A percentile compares a stretch with the other conserved stretches of the same genome.
Conservation (phyloP, 192 early-diverging fungal genomes). For the Podila epicladia region DNA sequence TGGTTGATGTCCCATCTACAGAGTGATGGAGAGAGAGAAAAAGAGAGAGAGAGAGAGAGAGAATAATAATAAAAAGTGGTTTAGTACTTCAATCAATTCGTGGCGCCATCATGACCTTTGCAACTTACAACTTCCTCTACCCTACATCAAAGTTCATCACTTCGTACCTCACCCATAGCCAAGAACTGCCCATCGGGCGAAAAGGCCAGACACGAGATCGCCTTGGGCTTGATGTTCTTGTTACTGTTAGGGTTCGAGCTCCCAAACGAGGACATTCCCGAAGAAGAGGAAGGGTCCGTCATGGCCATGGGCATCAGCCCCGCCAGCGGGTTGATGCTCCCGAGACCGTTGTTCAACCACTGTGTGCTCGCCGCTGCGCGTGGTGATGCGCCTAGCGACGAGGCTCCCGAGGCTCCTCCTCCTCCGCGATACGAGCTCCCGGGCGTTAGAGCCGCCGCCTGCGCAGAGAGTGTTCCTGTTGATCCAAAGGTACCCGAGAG, state of each 20-base stretch:
- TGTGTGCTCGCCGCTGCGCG: slow-evolving; percentile 14
- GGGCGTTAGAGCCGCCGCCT: not conserved
- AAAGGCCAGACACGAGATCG: slow-evolving; percentile 78
- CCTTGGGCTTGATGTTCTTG: slow-evolving; percentile 62
- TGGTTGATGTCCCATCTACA: slow-evolving; percentile 81
- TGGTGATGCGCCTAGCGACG: slow-evolving; percentile 25
- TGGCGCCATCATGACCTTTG: too few species aligned
- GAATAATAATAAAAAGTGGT: too few species aligned
- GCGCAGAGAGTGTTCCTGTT: slow-evolving; percentile 5
- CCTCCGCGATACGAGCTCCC: not conserved
- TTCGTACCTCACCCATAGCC: slow-evolving; percentile 78
- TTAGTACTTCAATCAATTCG: too few species aligned
- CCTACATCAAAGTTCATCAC: not conserved
- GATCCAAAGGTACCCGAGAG: slow-evolving; percentile 2
- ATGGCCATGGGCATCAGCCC: slow-evolving; percentile 47
- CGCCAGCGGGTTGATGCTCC: slow-evolving; percentile 37
- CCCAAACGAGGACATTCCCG: slow-evolving; percentile 16
- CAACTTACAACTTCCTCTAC: not conserved
- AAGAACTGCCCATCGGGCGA: slow-evolving; percentile 74
- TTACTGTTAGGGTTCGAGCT: slow-evolving; percentile 29
- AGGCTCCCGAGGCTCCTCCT: not conserved
- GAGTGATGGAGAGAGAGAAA: too few species aligned
- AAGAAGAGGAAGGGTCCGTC: slow-evolving; percentile 9
- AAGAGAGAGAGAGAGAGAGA: too few species aligned
- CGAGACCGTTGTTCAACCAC: slow-evolving; percentile 31